These are phyloP conservation scores for Podospora anserina DNA, from an alignment of 495 filamentous ascomycete species.

Conservation along the genomic window DNA sequence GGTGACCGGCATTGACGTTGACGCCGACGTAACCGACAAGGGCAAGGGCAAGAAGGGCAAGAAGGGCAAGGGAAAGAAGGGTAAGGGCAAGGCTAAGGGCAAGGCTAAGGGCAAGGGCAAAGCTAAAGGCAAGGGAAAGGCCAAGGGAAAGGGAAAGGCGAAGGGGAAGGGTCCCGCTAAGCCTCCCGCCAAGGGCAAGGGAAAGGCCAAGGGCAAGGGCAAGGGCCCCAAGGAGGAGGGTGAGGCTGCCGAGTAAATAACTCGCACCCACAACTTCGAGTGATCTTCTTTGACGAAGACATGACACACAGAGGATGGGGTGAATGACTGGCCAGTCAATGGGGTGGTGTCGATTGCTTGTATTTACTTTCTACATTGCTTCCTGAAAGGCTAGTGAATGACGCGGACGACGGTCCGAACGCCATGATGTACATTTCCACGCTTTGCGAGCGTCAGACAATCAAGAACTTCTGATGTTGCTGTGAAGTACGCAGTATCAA, in stretches of 20 bases:
- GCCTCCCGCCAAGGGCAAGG: conserved; percentile 11
- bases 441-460: too few species aligned
- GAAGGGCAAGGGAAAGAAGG: conserved; percentile 19
- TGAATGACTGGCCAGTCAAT: background rate
- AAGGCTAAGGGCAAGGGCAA: conserved; percentile 15
- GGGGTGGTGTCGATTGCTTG: background rate
- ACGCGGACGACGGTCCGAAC: background rate
- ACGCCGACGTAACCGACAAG: conserved; percentile 9
- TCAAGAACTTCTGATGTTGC: too few species aligned
- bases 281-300: background rate
- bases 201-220: conserved; percentile 12
- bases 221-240: conserved; percentile 3
- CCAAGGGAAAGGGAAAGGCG: conserved; percentile 8
- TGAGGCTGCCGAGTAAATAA: conserved; percentile 5
- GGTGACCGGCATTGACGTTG: conserved; percentile 4
- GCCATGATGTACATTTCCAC: background rate
- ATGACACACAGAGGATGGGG: background rate
- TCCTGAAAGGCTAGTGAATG: background rate
- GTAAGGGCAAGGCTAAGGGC: conserved; percentile 5
- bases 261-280: background rate
- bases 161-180: background rate
- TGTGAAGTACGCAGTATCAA: too few species aligned
- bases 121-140: conserved; percentile 13
- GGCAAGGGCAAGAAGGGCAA: conserved; percentile 10
- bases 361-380: background rate